Evolutionary conservation across 768 basidiomycete species (phyloP), one percentile per base, ranked within the genome.

Genomic region (Pleurotus citrinopileatus): DNA sequence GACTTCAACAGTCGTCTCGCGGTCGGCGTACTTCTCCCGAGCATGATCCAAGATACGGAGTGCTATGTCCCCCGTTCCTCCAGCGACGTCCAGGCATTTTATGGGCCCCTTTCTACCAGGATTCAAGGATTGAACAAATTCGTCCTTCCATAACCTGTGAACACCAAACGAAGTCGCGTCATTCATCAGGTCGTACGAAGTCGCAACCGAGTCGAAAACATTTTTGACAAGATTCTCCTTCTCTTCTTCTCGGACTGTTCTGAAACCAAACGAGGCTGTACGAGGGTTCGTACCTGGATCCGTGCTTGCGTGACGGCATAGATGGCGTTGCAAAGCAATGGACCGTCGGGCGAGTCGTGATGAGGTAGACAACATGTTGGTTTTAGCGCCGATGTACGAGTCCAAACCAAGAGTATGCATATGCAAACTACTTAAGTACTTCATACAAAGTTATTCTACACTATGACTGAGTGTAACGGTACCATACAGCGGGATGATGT

Each of bases 51-150:
- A 75, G 56, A 99, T 91, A 25, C 95, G 82, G 54, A 97, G 77
- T 1, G 97, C 97, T 64, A 99, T 95, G 74, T 99, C 97, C 17
- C 97, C 93, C 13, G 96, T 99, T 44, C 97, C 97, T 19, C 97
- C 97, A 1, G 96, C 97, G 26, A 98, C 91, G 65, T 99, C 97
- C 52, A 98, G 86, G 70, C 93, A 96, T 57, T 82, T 83, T 67
- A 84, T 63, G 1, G 86, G 82, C 1, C 88, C 88, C 56, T 80
- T 84, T 52, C 81, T 81, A 34, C 92, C 91, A 3, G 91, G 94
- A 59, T 82, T 80, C 56, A 98, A 70, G 0, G 77, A 71, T 1
- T 83, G 79, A 23, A 98, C 86, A 64, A 91, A 91, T 15, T 85
- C 77, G 68, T 98, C 94, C 71, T 98, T 99, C 97, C 97, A 99